Evolutionary conservation across 257 asterid species (phyloP).

Genomic region (Ilex asprella): DNA sequence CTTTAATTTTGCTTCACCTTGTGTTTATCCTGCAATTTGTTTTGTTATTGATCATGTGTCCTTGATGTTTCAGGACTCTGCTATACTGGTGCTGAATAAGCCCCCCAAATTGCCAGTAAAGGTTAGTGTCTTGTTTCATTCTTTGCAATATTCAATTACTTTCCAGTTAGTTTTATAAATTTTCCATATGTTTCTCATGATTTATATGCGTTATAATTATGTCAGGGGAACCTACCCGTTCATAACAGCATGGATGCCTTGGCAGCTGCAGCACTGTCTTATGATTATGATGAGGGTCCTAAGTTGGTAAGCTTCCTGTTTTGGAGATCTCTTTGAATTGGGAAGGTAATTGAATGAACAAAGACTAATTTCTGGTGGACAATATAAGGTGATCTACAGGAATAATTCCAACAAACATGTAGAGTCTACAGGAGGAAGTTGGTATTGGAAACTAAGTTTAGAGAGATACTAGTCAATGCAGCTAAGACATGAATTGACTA

Average conservation of each 20-base stretch:
- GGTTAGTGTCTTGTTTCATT: conserved; percentile 35
- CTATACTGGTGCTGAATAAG: conserved; percentile 75
- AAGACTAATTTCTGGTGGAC: no score
- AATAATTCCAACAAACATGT: no score
- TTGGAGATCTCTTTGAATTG: background rate
- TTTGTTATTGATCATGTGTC: conserved; percentile 11
- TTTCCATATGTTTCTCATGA: conserved; percentile 3
- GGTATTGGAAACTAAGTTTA: no score
- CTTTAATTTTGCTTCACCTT: background rate
- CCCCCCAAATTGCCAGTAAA: conserved; percentile 93
- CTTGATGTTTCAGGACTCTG: conserved; percentile 63
- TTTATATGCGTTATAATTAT: conserved; percentile 11
- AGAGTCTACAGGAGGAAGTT: no score
- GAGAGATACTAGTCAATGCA: no score
- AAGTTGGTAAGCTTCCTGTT: conserved; percentile 54
- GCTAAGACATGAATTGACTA: no score
- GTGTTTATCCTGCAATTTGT: conserved; percentile 7
- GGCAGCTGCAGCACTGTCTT: conserved; percentile 94
- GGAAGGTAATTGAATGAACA: no score
- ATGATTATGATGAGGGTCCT: conserved; percentile 83
- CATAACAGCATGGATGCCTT: conserved; percentile 98
- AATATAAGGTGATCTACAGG: no score
- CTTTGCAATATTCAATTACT: conserved; percentile 1
- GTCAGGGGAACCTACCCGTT: conserved; percentile 69
- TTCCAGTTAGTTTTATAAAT: background rate